Evolutionary conservation across 495 filamentous ascomycete genomes (phyloP).

Genomic region (Penicillium dipodomyicola): DNA sequence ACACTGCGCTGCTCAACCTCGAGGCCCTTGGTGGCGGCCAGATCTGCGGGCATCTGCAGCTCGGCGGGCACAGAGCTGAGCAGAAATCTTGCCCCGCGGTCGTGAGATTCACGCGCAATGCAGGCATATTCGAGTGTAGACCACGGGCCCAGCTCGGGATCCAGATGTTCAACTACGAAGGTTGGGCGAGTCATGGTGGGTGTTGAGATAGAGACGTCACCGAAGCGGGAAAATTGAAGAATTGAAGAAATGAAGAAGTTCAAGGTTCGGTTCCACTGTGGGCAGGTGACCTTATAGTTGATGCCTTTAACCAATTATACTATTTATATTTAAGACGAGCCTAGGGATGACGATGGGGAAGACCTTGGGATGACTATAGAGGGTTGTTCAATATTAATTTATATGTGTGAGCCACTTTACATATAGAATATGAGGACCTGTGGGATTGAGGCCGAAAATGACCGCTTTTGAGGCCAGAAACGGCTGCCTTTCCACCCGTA

Average conservation of each 20-base stretch:
- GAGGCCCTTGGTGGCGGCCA: constrained; percentile 60
- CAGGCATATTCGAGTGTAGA: constrained; percentile 84
- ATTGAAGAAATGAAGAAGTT: not conserved
- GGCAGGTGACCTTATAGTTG: not conserved
- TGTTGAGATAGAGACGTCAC: constrained; percentile 3
- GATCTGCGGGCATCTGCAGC: constrained; percentile 62
- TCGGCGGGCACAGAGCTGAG: constrained; percentile 75
- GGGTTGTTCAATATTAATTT: not conserved
- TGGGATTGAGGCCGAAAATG: no score
- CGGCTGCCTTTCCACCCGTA: no score
- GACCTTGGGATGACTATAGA: not conserved
- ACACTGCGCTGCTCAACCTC: constrained; percentile 68
- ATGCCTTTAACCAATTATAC: not conserved
- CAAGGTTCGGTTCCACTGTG: constrained; percentile 9
- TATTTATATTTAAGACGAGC: not conserved
- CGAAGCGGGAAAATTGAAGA: not conserved
- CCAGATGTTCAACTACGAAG: constrained; percentile 90
- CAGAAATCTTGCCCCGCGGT: constrained; percentile 65
- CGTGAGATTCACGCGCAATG: constrained; percentile 77
- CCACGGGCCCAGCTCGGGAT: constrained; percentile 92
- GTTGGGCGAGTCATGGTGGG: constrained; percentile 50
- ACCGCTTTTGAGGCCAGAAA: no score
- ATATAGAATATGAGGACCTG: no score
- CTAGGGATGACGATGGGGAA: not conserved
- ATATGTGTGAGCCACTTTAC: no score